Base-by-base conservation (phyloP, 306 rosid genomes). In the Vachellia collinsii region DNA sequence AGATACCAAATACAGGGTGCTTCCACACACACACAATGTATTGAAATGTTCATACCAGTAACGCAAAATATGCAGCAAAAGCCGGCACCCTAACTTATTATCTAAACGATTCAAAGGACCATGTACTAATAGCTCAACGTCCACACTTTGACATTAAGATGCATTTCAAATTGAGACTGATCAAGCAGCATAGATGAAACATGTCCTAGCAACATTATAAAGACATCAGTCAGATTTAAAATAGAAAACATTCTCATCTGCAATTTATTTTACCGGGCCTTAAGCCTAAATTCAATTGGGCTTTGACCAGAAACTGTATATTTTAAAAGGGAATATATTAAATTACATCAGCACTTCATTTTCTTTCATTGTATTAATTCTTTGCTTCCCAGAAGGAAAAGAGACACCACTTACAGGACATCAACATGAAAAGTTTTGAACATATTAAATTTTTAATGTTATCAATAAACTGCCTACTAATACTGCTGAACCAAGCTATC, bases 401-500 rank as follows among this genome's bases (percentile, higher is more conserved):
- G 11, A 43, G 70, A 56, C 70, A 76, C n/a, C 34, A 29, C 34
- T 29, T 29, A 75, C 20, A 19, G 76, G 74, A 56, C 78, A 67
- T 16, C 78, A 69, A 70, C 34, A 56, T 36, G 5, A 53, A 77
- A 47, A 65, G 39, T 29, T 47, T 54, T 50, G 10, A 75, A 78
- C 72, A 81, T 42, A 70, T 78, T 58, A 44, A 59, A 36, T 72
- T 66, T 75, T 23, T 22, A 42, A 74, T 59, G 62, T 79, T 79
- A 43, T 71, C 79, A 56, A 38, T 64, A 72, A 76, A 20, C 42
- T 41, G 83, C 7, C 58, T n/a, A 70, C 50, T 51, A 74, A 10
- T 8, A 70, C 62, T 16, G 74, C 51, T 68, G 75, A 48, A 22
- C 42, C 81, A 77, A 19, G 83, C 78, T 7, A 69, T 64, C 75